phyloP scores from a whole-genome alignment of 495 filamentous ascomycete species.

The Annulohypoxylon bovei region DNA sequence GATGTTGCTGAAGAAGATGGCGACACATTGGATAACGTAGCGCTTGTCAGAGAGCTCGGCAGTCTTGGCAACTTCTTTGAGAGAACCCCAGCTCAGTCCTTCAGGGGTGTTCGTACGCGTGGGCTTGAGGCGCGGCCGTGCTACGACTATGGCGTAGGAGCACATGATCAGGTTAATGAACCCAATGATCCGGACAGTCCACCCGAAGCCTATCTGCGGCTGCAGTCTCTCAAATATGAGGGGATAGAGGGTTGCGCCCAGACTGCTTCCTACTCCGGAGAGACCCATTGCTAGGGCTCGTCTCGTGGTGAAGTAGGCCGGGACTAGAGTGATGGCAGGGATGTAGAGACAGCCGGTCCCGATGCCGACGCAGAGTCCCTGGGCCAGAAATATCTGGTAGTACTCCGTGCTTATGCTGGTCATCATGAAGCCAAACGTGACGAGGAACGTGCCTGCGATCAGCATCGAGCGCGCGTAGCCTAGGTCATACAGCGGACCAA shows the following conservation, averaged over 20 bases:
- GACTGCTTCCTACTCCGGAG: neutral
- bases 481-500: constrained; percentile 2
- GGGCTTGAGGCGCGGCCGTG: neutral
- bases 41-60: neutral
- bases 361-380: constrained; percentile 5
- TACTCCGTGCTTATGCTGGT: constrained; percentile 8
- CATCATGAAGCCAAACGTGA: constrained; percentile 6
- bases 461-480: constrained; percentile 10
- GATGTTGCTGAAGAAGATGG: constrained; percentile 9
- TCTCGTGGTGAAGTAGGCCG: constrained; percentile 4
- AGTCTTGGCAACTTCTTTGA: neutral
- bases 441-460: neutral
- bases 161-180: constrained; percentile 1
- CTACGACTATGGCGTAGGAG: neutral
- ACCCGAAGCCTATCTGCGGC: constrained; percentile 6
- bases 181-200: neutral
- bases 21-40: neutral
- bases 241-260: neutral
- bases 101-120: neutral
- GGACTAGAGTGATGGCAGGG: constrained; percentile 1
- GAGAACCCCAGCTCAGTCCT: neutral
- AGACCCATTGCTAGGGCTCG: neutral
- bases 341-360: constrained; percentile 3
- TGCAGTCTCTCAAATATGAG: constrained; percentile 1
- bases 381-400: neutral